A percentile compares a stretch with the other conserved stretches of the same genome.
phyloP scores from a whole-genome alignment of 2,329 filamentous ascomycete genomes.

The Phyllosticta ampelicida region DNA sequence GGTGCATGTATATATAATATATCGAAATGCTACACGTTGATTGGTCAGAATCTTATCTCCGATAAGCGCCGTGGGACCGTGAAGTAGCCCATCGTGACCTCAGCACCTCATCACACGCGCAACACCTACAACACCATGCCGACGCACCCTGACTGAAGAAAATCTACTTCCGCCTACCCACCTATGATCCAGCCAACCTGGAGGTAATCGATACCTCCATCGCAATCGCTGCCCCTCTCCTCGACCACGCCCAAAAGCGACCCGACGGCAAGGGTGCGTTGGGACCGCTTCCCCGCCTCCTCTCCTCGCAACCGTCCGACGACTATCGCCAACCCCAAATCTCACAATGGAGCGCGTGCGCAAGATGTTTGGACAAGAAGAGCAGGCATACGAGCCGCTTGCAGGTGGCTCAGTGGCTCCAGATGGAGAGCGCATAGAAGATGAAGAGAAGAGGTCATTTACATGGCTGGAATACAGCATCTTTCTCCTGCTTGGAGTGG shows the following conservation, averaged over 20 bases:
- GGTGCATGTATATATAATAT: background rate
- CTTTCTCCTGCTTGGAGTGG: slow-evolving; percentile 75
- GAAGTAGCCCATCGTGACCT: background rate
- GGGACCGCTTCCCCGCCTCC: background rate
- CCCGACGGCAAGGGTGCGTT: background rate
- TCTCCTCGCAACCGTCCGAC: background rate
- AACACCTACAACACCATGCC: background rate
- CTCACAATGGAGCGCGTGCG: slow-evolving; percentile 26
- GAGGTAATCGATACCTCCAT: background rate
- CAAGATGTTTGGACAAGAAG: slow-evolving; percentile 18
- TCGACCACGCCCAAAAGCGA: background rate
- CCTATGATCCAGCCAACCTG: background rate
- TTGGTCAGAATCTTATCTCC: background rate
- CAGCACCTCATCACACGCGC: background rate
- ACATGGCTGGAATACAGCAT: slow-evolving; percentile 80
- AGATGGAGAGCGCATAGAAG: slow-evolving; percentile 24
- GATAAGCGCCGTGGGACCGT: background rate
- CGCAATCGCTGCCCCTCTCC: background rate
- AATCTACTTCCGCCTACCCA: background rate
- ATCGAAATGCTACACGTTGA: background rate
- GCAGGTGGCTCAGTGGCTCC: slow-evolving; percentile 25
- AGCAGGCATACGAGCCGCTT: slow-evolving; percentile 27
- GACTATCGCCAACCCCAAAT: background rate
- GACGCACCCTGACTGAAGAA: background rate
- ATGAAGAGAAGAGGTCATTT: slow-evolving; percentile 39